Evolutionary conservation across 345 rosid genomes (phyloP).

Genomic region (Eucalyptus cloeziana): DNA sequence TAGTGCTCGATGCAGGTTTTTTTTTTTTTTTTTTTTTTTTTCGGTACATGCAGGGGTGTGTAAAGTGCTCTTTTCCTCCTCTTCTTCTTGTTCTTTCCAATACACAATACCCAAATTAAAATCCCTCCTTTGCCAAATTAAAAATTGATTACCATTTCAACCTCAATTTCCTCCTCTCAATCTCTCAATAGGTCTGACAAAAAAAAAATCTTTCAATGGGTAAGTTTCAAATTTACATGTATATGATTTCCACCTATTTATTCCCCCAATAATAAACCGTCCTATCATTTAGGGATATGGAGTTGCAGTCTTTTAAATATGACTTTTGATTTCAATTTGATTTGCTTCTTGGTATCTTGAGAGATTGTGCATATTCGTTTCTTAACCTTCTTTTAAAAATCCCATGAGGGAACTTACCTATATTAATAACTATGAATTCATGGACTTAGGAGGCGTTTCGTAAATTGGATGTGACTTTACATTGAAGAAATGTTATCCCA

Average conservation of each 20-base stretch:
- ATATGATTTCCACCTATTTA: neutral
- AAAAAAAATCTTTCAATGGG: neutral
- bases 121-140: neutral
- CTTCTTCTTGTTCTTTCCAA: neutral
- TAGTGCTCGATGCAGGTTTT: neutral
- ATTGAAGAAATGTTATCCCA: neutral
- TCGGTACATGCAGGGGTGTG: neutral
- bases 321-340: neutral
- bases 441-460: neutral
- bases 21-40: neutral
- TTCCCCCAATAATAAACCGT: neutral
- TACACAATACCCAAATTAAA: neutral
- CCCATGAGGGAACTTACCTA: neutral
- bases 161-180: neutral
- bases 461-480: neutral
- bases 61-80: neutral
- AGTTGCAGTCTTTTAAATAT: no score
- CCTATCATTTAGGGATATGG: neutral
- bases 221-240: neutral
- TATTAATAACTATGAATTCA: neutral
- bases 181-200: neutral
- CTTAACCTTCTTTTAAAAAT: neutral
- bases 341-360: neutral
- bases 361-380: no score
- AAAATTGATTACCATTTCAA: neutral